Evolutionary conservation across 805 yeast species (phyloP).

Genomic region (Priceomyces fermenticarens): DNA sequence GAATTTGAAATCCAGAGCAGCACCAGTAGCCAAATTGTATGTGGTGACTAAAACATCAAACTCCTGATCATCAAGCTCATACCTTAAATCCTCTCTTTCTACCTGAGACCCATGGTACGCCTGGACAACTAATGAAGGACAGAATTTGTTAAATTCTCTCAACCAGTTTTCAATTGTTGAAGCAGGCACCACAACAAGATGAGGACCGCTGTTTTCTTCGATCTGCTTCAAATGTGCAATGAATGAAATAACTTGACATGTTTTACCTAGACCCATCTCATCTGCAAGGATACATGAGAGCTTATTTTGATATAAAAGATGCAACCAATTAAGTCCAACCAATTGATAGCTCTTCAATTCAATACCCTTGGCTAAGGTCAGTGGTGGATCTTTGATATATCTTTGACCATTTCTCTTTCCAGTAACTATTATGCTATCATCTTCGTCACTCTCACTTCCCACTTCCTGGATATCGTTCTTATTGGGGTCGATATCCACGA

Average conservation of each 20-base stretch:
- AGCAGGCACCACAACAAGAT: constrained; percentile 91
- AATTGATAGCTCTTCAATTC: constrained; percentile 87
- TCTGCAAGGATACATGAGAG: constrained; percentile 95
- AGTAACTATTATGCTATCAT: constrained; percentile 26
- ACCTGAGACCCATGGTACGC: constrained; percentile 89
- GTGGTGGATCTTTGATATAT: constrained; percentile 73
- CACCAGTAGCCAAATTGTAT: constrained; percentile 85
- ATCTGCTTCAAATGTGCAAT: constrained; percentile 76
- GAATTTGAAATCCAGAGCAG: constrained; percentile 77
- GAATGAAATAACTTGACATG: constrained; percentile 93
- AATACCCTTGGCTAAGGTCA: constrained; percentile 57
- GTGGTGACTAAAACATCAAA: constrained; percentile 94
- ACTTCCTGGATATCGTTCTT: constrained; percentile 19
- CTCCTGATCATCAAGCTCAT: constrained; percentile 52
- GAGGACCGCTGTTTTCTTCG: constrained; percentile 66
- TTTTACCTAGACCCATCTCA: constrained; percentile 98
- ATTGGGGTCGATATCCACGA: constrained; percentile 48
- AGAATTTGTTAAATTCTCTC: constrained; percentile 86
- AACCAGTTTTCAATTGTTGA: constrained; percentile 98
- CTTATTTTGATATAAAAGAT: constrained; percentile 69
- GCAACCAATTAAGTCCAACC: constrained; percentile 95
- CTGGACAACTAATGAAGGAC: constrained; percentile 77
- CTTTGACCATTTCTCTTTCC: constrained; percentile 19
- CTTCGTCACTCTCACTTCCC: constrained; percentile 18
- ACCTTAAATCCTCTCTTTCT: constrained; percentile 83